A percentile compares a stretch with the other conserved stretches of the same genome.
Evolutionary conservation across 2,329 filamentous ascomycete genomes (phyloP).

Genomic region (Metarhizium rileyi): DNA sequence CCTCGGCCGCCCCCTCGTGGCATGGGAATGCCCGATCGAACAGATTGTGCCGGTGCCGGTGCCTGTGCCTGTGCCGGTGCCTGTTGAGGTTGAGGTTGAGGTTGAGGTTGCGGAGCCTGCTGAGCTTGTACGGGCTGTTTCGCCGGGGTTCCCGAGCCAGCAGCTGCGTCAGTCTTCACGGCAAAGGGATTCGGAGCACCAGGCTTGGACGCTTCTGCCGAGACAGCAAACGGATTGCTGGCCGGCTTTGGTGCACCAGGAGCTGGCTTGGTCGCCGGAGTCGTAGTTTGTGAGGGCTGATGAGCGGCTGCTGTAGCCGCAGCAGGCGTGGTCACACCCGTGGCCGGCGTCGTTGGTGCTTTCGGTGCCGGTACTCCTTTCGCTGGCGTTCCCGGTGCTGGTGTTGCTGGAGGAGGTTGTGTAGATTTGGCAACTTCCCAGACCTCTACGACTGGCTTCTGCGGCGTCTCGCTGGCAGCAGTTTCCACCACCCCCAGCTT

Average conservation of each 20-base stretch:
- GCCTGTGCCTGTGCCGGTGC: constrained; percentile 12
- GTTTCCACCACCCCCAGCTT: constrained; percentile 73
- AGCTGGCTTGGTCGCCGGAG: constrained; percentile 10
- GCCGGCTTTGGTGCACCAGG: constrained; percentile 1
- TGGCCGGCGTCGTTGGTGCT: constrained; percentile 13
- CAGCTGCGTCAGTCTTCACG: constrained; percentile 2
- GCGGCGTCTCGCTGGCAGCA: constrained; percentile 75
- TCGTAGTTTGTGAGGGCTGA: not conserved
- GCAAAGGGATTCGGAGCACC: constrained; percentile 5
- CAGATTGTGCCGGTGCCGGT: constrained; percentile 5
- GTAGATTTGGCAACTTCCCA: constrained; percentile 66
- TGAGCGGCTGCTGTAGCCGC: constrained; percentile 1
- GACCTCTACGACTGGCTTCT: constrained; percentile 75
- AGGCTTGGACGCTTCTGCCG: not conserved
- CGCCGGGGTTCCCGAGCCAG: not conserved
- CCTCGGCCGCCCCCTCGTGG: constrained; percentile 31
- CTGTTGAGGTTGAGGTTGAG: constrained; percentile 3
- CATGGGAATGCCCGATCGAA: constrained; percentile 30
- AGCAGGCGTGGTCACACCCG: constrained; percentile 4
- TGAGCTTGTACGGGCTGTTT: constrained; percentile 9
- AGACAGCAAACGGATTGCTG: constrained; percentile 1
- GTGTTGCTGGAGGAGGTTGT: constrained; percentile 14
- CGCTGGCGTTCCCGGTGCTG: constrained; percentile 9
- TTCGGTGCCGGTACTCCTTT: constrained; percentile 10
- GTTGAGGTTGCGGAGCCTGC: constrained; percentile 2